Evolutionary conservation across 352 stramenopile species (phyloP), one percentile per base, ranked within the genome.

Genomic region (Globisporangium lucens): DNA sequence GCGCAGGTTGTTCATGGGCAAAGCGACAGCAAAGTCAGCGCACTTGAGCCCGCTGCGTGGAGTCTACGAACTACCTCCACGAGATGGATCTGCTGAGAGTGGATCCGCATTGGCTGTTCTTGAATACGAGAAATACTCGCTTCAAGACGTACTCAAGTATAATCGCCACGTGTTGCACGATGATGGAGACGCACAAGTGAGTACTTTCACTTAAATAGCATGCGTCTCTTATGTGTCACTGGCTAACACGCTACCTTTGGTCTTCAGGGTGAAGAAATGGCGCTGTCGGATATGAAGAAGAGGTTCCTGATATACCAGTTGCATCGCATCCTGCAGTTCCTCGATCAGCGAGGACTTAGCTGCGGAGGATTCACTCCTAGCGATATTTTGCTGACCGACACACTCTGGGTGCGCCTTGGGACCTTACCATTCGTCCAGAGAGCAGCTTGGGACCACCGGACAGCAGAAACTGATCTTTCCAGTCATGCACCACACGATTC

Each of bases 291-390:
- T 60, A 56, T 82, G 35, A 89, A 89, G 68, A 82, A 86, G 57
- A 79, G 86, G 0, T 84, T 94, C 29, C 70, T 93, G 24, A 33
- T 90, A n/a, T 90, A 87, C 38, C 84, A 94, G 58, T 62, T 94
- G 36, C 74, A 70, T 33, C 72, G 69, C 10, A 65, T 80, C n/a
- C 67, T 89, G 0, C 60, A 66, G 24, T 87, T 82, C 36, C 68
- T 91, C 2, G 83, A 90, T 51, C 56, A 75, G 0, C 72, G 72
- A 17, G 70, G 70, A 0, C 49, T 91, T 35, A 70, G 73, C 9
- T 88, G 71, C 41, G 68, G 72, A 30, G 78, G 75, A 3, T 80
- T 94, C 55, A 58, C 63, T 0, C 80, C 85, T 0, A 72, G 65
- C 20, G 71, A 79, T 12, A 57, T 92, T 15, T 66, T 83, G 52